phyloP scores from a whole-genome alignment of 2,329 filamentous ascomycete genomes.

The Trichophyton verrucosum region DNA sequence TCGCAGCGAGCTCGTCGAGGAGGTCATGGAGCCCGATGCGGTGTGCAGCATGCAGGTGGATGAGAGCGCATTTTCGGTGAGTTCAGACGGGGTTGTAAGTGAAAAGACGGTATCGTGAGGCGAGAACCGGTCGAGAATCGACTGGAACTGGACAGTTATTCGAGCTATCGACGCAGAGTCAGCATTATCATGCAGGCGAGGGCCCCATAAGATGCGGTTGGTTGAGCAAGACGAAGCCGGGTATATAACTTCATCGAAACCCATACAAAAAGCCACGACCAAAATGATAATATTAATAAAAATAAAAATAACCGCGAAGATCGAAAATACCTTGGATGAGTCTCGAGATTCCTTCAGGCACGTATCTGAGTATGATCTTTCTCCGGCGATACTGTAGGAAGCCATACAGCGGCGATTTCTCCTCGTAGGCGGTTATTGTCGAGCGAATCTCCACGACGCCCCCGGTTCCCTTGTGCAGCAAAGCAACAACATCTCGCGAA shows the following conservation, averaged over 20 bases:
- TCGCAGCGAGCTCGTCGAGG: slow-evolving; percentile 67
- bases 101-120: slow-evolving; percentile 79
- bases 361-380: slow-evolving; percentile 84
- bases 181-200: slow-evolving; percentile 5
- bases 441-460: slow-evolving; percentile 75
- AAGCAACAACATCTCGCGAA: slow-evolving; percentile 72
- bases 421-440: slow-evolving; percentile 64
- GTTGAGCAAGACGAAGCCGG: neutral
- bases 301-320: neutral
- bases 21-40: slow-evolving; percentile 72
- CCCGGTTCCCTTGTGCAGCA: slow-evolving; percentile 63
- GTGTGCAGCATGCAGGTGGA: slow-evolving; percentile 82
- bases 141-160: slow-evolving; percentile 57
- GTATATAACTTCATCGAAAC: slow-evolving; percentile 1
- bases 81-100: slow-evolving; percentile 59
- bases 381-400: slow-evolving; percentile 80
- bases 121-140: slow-evolving; percentile 46
- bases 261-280: neutral
- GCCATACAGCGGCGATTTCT: slow-evolving; percentile 80
- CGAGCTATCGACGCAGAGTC: slow-evolving; percentile 47
- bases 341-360: slow-evolving; percentile 81
- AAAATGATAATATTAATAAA: too few relatives aligned
- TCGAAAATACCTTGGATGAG: slow-evolving; percentile 67
- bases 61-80: slow-evolving; percentile 79
- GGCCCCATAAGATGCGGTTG: neutral